Conservation (phyloP, 345 rosid species). For the Pugionium cornutum region DNA sequence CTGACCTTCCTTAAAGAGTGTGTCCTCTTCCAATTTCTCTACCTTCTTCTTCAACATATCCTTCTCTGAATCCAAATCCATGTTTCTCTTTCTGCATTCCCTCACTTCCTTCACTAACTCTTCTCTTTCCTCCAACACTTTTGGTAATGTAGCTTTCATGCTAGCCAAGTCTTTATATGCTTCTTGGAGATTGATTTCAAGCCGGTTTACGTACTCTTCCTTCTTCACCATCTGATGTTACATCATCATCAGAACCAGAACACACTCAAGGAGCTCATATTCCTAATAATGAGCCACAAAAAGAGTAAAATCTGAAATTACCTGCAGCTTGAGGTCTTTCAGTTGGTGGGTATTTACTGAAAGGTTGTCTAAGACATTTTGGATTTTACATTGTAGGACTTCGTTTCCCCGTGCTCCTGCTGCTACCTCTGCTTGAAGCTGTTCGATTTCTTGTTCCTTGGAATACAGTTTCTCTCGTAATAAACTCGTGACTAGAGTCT, state of each 20-base stretch:
- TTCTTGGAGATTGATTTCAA: slow-evolving; percentile 64
- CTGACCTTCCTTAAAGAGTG: slow-evolving; percentile 84
- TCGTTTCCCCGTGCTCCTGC: slow-evolving; percentile 77
- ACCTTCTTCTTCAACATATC: slow-evolving; percentile 69
- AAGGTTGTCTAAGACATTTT: slow-evolving; percentile 66
- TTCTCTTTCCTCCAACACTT: slow-evolving; percentile 80
- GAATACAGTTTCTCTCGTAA: slow-evolving; percentile 81
- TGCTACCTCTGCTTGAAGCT: slow-evolving; percentile 81
- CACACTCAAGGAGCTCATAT: slow-evolving; percentile 4
- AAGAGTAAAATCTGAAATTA: slow-evolving; percentile 17
- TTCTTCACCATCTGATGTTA: slow-evolving; percentile 64
- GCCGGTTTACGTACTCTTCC: slow-evolving; percentile 54
- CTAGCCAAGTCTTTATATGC: slow-evolving; percentile 51
- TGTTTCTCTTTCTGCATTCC: slow-evolving; percentile 67
- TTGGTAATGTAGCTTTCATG: slow-evolving; percentile 62
- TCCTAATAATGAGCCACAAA: not conserved
- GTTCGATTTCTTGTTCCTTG: slow-evolving; percentile 81
- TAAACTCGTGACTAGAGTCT: slow-evolving; percentile 64
- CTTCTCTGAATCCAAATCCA: slow-evolving; percentile 72
- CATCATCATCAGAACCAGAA: slow-evolving; percentile 10
- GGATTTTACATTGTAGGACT: slow-evolving; percentile 67
- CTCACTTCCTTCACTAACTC: slow-evolving; percentile 74
- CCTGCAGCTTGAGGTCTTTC: slow-evolving; percentile 89
- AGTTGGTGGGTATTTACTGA: slow-evolving; percentile 61
- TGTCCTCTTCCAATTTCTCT: slow-evolving; percentile 78